phyloP scores from a whole-genome alignment of 768 basidiomycete species.

The Hortiboletus flavorubellus region DNA sequence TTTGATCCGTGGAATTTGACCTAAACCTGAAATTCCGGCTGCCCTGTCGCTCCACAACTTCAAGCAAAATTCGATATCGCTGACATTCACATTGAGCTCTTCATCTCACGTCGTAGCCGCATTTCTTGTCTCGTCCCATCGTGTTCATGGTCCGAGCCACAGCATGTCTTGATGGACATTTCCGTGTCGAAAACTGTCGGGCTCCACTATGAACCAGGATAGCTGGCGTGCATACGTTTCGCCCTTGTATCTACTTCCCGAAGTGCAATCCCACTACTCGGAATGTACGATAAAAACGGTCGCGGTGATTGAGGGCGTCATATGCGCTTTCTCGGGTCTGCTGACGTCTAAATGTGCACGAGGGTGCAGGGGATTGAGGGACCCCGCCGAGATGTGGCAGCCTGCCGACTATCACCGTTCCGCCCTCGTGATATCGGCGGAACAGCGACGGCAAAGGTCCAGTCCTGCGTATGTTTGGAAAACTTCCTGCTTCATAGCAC shows the following conservation, averaged over 20 bases:
- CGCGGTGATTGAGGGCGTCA: not conserved
- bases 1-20: slow-evolving; percentile 19
- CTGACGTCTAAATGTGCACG: not conserved
- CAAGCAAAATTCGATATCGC: not conserved
- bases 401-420: slow-evolving; percentile 1
- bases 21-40: not conserved
- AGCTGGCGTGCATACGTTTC: not conserved
- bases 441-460: not conserved
- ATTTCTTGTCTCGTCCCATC: slow-evolving; percentile 1
- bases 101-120: slow-evolving; percentile 2
- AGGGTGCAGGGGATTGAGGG: not conserved
- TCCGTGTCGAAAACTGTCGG: not conserved
- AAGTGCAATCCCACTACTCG: not conserved
- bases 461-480: not conserved
- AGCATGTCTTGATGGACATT: slow-evolving; percentile 2
- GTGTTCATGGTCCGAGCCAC: slow-evolving; percentile 11
- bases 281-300: not conserved
- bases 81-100: slow-evolving; percentile 6
- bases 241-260: not conserved
- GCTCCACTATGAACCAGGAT: too few relatives aligned
- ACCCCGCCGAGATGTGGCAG: not conserved
- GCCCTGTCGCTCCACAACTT: not conserved
- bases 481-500: not conserved
- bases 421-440: not conserved
- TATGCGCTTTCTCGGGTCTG: not conserved